Conservation (phyloP, 495 filamentous ascomycete genomes). For the Daldinia bambusicola region DNA sequence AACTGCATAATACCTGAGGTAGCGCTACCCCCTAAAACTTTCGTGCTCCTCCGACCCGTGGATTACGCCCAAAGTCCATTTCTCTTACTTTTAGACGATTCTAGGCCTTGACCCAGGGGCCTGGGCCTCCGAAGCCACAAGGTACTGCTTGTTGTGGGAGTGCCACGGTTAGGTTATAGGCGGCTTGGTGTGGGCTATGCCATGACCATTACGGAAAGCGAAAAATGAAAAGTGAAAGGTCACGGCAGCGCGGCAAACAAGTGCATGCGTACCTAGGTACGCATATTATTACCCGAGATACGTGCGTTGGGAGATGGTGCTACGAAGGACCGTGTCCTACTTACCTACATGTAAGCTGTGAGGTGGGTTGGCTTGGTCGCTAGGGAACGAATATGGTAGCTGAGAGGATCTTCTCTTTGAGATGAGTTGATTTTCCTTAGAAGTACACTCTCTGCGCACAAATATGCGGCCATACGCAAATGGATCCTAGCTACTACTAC, state of each 20-base stretch:
- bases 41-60: neutral
- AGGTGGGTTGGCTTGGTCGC: neutral
- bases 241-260: constrained; percentile 20
- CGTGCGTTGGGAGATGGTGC: neutral
- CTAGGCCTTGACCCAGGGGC: neutral
- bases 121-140: neutral
- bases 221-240: neutral
- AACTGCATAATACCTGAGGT: neutral
- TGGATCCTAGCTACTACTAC: too few relatives aligned
- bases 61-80: neutral
- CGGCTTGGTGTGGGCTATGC: neutral
- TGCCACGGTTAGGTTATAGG: neutral
- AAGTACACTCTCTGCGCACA: too few relatives aligned
- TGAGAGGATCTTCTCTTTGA: neutral
- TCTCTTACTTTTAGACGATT: neutral
- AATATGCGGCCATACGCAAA: too few relatives aligned
- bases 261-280: constrained; percentile 5
- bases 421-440: too few relatives aligned
- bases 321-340: neutral
- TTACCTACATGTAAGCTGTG: too few relatives aligned
- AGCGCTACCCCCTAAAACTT: neutral
- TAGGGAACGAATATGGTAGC: neutral
- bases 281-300: constrained; percentile 10
- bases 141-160: neutral
- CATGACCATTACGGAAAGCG: too few relatives aligned